These are phyloP conservation scores for Ochetophila trinervis DNA, from an alignment of 306 rosid genomes.

Conservation along the genomic window DNA sequence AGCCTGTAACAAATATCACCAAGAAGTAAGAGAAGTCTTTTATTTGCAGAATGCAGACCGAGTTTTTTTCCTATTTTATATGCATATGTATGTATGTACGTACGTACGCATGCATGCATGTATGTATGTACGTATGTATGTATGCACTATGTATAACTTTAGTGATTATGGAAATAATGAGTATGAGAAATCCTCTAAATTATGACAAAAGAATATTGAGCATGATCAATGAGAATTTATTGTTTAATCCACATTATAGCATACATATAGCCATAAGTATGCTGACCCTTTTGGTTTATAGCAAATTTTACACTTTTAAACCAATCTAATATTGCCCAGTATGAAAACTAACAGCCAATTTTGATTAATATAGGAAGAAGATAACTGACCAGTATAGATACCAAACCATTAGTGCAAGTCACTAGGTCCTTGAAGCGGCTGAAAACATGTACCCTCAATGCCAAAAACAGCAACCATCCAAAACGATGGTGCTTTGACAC, in stretches of 20 bases:
- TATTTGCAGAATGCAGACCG: not conserved
- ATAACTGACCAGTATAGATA: slow-evolving; percentile 82
- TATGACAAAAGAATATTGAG: not conserved
- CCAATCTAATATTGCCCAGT: not conserved
- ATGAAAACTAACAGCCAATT: not conserved
- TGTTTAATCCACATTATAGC: not conserved
- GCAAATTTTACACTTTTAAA: not conserved
- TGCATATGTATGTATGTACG: not conserved
- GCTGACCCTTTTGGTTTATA: not conserved
- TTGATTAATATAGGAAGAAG: slow-evolving; percentile 7
- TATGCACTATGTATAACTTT: not conserved
- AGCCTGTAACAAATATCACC: slow-evolving; percentile 51
- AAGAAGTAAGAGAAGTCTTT: slow-evolving; percentile 27
- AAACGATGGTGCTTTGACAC: slow-evolving; percentile 83
- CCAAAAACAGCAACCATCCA: slow-evolving; percentile 98
- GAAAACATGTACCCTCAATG: slow-evolving; percentile 88
- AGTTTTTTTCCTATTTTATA: not conserved
- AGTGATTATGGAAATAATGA: no score
- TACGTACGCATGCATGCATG: no score
- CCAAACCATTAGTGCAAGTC: slow-evolving; percentile 85
- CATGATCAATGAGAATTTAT: not conserved
- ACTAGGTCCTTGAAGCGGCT: slow-evolving; percentile 87
- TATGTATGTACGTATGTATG: not conserved
- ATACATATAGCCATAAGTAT: not conserved
- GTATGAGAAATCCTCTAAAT: no score